phyloP scores from a whole-genome alignment of 2,329 filamentous ascomycete species.

The Seiridium cupressi region DNA sequence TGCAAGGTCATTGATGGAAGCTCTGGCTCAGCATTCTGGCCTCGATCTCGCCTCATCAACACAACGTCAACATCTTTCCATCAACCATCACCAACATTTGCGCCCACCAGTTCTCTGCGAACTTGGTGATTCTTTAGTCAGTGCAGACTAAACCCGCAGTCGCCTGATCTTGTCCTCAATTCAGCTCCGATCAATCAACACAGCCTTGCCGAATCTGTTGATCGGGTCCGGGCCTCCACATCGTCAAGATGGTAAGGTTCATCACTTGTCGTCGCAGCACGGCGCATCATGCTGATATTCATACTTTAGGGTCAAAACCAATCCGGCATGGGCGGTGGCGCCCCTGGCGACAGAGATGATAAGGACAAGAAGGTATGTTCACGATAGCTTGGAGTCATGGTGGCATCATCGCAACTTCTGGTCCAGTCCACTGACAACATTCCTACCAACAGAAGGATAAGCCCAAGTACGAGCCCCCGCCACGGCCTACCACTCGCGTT shows the following conservation, averaged over 20 bases:
- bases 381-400: neutral
- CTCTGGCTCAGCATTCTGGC: neutral
- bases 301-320: constrained; percentile 70
- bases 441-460: constrained; percentile 81
- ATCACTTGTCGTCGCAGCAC: neutral
- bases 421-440: constrained; percentile 5
- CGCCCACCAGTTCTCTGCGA: neutral
- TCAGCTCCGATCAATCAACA: neutral
- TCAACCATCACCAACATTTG: neutral
- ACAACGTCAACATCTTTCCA: neutral
- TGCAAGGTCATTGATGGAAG: constrained; percentile 3
- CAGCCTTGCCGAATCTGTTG: neutral
- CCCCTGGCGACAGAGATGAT: constrained; percentile 75
- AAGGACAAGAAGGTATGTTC: constrained; percentile 86
- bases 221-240: neutral
- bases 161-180: neutral
- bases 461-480: constrained; percentile 99
- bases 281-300: neutral
- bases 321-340: constrained; percentile 79
- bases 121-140: neutral
- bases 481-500: constrained; percentile 92
- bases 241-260: constrained; percentile 8
- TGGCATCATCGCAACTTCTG: neutral
- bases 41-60: neutral
- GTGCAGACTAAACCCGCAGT: neutral